Conservation (phyloP, 805 yeast species). For the Hanseniaspora singularis region DNA sequence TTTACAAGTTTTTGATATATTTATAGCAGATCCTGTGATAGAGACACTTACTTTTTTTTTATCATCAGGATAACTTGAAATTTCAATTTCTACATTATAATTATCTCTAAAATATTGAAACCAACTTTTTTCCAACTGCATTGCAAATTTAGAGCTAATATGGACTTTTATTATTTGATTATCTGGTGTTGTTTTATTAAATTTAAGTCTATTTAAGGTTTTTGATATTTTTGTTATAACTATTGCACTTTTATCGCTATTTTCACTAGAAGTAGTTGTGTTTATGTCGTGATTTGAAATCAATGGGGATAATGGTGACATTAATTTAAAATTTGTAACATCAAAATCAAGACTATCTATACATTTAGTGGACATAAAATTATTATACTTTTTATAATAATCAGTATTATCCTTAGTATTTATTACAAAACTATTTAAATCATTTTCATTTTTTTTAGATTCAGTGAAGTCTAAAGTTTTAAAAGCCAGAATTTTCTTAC, state of each 20-base stretch:
- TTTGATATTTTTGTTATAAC: background rate
- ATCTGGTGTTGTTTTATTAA: background rate
- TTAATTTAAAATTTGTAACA: too few relatives aligned
- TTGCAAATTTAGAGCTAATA: constrained; percentile 1
- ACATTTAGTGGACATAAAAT: too few relatives aligned
- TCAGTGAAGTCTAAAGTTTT: too few relatives aligned
- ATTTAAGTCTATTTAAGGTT: background rate
- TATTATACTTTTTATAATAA: too few relatives aligned
- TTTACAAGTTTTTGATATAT: background rate
- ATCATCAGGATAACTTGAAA: background rate
- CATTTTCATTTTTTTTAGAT: too few relatives aligned
- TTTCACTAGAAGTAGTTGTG: background rate
- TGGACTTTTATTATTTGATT: background rate
- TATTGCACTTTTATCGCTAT: background rate
- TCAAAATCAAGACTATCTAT: too few relatives aligned
- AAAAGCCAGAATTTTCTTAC: too few relatives aligned
- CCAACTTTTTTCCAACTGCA: constrained; percentile 6
- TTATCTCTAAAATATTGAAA: background rate
- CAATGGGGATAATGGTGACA: too few relatives aligned
- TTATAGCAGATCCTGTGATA: background rate
- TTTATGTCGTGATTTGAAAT: too few relatives aligned
- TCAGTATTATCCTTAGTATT: too few relatives aligned
- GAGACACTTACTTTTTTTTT: background rate
- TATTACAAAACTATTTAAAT: too few relatives aligned
- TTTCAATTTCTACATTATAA: background rate